These are phyloP conservation scores for Mucuna pruriens DNA, from an alignment of 306 rosid genomes.

Conservation along the genomic window DNA sequence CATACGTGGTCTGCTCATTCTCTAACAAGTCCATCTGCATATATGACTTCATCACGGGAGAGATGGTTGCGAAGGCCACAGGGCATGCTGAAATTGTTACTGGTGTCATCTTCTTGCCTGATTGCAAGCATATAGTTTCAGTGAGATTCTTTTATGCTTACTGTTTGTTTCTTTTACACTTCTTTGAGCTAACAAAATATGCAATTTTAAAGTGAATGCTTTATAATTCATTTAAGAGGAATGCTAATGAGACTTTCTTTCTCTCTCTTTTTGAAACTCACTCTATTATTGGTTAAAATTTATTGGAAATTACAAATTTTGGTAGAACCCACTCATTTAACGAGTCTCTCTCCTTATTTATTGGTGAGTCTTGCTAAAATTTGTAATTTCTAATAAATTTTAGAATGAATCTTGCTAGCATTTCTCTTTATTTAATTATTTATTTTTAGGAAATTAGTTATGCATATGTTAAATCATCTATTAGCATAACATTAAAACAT, in stretches of 20 bases:
- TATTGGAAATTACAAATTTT: too few species aligned
- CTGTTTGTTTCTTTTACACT: background rate
- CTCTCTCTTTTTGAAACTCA: too few species aligned
- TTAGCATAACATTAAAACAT: background rate
- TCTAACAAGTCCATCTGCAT: constrained; percentile 77
- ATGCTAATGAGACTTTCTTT: too few species aligned
- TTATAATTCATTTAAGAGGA: constrained; percentile 17
- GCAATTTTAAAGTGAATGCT: constrained; percentile 21
- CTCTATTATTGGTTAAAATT: too few species aligned
- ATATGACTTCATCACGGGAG: constrained; percentile 67
- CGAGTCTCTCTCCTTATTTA: too few species aligned
- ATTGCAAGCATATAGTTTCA: constrained; percentile 75
- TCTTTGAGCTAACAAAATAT: background rate
- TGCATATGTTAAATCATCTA: background rate
- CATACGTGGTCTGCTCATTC: constrained; percentile 68
- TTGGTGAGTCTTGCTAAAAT: too few species aligned
- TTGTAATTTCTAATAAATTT: too few species aligned
- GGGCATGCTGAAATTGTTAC: constrained; percentile 87
- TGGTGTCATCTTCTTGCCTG: constrained; percentile 80
- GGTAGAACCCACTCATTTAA: too few species aligned
- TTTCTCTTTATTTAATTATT: constrained; percentile 1
- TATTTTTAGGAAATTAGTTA: background rate
- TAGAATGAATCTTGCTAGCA: too few species aligned
- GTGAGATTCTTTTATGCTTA: constrained; percentile 53
- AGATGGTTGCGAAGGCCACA: constrained; percentile 63